Conservation (phyloP, 805 yeast genomes). For the Yarrowia deformans region DNA sequence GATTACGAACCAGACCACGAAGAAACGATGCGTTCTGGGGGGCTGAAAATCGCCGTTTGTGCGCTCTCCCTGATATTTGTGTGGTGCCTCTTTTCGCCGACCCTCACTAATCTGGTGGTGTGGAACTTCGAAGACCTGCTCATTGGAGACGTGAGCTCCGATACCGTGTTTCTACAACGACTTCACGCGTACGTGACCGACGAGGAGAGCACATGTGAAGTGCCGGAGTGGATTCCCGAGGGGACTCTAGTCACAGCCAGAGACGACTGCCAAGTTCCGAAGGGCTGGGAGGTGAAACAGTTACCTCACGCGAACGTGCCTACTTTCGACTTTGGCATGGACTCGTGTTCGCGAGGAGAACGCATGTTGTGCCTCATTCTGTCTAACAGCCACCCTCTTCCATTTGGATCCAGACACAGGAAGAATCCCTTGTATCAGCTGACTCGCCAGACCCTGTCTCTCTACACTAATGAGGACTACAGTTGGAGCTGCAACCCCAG, state of each 20-base stretch:
- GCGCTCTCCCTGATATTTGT: background rate
- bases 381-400: slow-evolving; percentile 10
- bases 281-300: slow-evolving; percentile 13
- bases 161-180: background rate
- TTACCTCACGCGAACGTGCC: background rate
- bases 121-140: slow-evolving; percentile 20
- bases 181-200: slow-evolving; percentile 25
- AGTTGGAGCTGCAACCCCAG: slow-evolving; percentile 16
- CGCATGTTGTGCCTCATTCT: slow-evolving; percentile 20
- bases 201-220: slow-evolving; percentile 3
- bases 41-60: background rate
- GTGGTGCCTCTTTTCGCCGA: background rate
- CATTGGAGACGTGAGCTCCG: slow-evolving; percentile 21
- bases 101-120: background rate
- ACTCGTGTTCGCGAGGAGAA: slow-evolving; percentile 17
- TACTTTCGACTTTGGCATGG: background rate
- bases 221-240: slow-evolving; percentile 12
- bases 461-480: slow-evolving; percentile 28
- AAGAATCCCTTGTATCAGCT: slow-evolving; percentile 16
- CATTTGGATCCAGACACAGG: slow-evolving; percentile 5
- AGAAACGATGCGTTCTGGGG: background rate
- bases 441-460: slow-evolving; percentile 28
- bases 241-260: slow-evolving; percentile 16
- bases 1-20: background rate
- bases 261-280: background rate